A percentile compares a stretch with the other conserved stretches of the same genome.
Evolutionary conservation across 2,329 filamentous ascomycete genomes (phyloP).

Genomic region (Coniochaeta prunicola): DNA sequence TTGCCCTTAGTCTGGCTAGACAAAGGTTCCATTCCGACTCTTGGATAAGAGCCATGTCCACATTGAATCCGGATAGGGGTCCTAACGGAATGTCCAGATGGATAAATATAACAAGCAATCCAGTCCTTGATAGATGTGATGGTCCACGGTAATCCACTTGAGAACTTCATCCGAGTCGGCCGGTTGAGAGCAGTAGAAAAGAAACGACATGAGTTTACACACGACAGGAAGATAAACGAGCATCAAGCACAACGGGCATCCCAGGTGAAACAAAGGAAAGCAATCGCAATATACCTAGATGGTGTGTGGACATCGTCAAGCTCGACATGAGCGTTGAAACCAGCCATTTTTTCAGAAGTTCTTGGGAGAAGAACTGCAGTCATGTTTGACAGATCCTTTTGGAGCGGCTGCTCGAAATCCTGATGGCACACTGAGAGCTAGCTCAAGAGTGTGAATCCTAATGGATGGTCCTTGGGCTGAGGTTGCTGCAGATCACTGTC

Average conservation of each 20-base stretch:
- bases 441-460: not conserved
- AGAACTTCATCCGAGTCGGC: constrained; percentile 8
- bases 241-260: constrained; percentile 30
- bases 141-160: constrained; percentile 3
- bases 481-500: not conserved
- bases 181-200: constrained; percentile 10
- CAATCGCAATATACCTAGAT: constrained; percentile 48
- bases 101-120: not conserved
- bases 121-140: not conserved
- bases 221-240: constrained; percentile 3
- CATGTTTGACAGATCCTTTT: constrained; percentile 3
- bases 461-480: not conserved
- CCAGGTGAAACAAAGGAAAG: constrained; percentile 44
- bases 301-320: constrained; percentile 54
- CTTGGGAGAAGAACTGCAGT: constrained; percentile 18
- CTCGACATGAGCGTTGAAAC: constrained; percentile 43
- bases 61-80: not conserved
- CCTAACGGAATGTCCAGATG: not conserved
- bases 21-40: not conserved
- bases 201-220: constrained; percentile 21
- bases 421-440: not conserved
- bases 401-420: constrained; percentile 9
- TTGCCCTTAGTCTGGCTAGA: not conserved
- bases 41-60: not conserved
- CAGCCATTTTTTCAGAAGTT: constrained; percentile 35